A percentile compares a stretch with the other conserved stretches of the same genome.
phyloP scores from a whole-genome alignment of 495 filamentous ascomycete genomes.

The Hyaloscypha bicolor region DNA sequence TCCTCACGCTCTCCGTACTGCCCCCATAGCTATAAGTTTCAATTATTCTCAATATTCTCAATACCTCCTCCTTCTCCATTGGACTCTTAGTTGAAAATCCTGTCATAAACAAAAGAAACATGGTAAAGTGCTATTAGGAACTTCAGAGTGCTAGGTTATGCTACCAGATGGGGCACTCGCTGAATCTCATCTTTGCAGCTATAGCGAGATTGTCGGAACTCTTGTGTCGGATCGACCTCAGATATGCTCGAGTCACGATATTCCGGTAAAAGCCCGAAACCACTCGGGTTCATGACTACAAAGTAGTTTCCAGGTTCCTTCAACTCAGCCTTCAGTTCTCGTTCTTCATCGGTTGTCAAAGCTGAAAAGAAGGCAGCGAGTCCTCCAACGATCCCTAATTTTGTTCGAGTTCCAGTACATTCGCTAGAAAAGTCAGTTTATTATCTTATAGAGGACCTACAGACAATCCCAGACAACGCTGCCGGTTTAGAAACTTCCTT shows the following conservation, averaged over 20 bases:
- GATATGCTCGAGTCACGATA: constrained; percentile 42
- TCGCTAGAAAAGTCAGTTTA: not conserved
- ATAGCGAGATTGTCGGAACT: constrained; percentile 43
- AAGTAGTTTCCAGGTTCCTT: constrained; percentile 57
- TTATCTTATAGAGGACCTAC: no score
- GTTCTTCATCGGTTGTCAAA: constrained; percentile 62
- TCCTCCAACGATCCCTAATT: constrained; percentile 18
- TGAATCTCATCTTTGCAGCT: constrained; percentile 49
- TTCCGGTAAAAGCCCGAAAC: constrained; percentile 56
- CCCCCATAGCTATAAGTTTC: constrained; percentile 54
- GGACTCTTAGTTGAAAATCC: constrained; percentile 47
- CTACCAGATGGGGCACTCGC: constrained; percentile 42
- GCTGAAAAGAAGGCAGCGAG: constrained; percentile 53
- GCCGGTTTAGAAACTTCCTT: constrained; percentile 51
- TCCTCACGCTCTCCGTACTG: constrained; percentile 48
- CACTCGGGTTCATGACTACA: constrained; percentile 57
- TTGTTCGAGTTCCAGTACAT: no score
- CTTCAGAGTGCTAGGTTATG: no score
- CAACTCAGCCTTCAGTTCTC: constrained; percentile 59
- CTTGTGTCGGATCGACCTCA: no score
- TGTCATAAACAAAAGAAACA: constrained; percentile 61
- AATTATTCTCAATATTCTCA: constrained; percentile 52
- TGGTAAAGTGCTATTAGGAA: no score
- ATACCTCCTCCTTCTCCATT: constrained; percentile 49
- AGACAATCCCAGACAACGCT: constrained; percentile 52